A percentile compares a stretch with the other conserved stretches of the same genome.
Conservation (phyloP, 2,329 filamentous ascomycete genomes). For the Leptographium procerum region DNA sequence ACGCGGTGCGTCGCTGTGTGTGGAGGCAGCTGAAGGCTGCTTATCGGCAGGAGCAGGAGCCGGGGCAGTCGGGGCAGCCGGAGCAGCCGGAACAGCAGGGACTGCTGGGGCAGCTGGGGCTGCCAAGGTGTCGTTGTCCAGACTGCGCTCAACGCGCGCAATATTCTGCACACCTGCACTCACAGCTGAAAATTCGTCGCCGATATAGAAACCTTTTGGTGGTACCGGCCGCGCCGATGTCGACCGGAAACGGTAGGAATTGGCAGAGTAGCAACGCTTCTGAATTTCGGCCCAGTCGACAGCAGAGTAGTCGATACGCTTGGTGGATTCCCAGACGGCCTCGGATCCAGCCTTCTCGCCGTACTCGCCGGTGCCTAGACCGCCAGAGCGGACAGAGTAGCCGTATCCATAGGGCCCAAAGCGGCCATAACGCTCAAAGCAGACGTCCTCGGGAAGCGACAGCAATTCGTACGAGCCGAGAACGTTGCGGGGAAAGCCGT, state of each 20-base stretch:
- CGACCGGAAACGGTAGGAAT: constrained; percentile 55
- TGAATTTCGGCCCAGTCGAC: constrained; percentile 74
- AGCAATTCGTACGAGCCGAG: constrained; percentile 81
- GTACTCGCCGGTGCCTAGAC: constrained; percentile 73
- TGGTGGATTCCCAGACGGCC: constrained; percentile 58
- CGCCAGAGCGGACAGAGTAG: constrained; percentile 68
- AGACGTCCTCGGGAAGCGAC: constrained; percentile 70
- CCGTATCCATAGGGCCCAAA: constrained; percentile 84
- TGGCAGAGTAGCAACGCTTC: constrained; percentile 58
- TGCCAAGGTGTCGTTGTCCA: neutral
- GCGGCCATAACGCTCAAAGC: constrained; percentile 84
- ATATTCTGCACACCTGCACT: neutral
- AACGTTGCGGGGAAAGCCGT: constrained; percentile 73
- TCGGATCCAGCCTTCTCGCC: constrained; percentile 75
- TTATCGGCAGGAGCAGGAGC: neutral
- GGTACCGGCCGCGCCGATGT: constrained; percentile 26
- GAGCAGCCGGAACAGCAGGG: neutral
- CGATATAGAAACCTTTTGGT: constrained; percentile 41
- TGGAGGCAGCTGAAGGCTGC: neutral
- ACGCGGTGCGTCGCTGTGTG: constrained; percentile 29
- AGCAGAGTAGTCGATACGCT: constrained; percentile 64
- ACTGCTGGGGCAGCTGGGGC: neutral
- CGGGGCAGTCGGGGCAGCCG: neutral
- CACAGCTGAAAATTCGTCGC: constrained; percentile 11
- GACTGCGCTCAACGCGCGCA: neutral